phyloP scores from a whole-genome alignment of 2,329 filamentous ascomycete genomes.

The Pseudogymnoascus sp. region DNA sequence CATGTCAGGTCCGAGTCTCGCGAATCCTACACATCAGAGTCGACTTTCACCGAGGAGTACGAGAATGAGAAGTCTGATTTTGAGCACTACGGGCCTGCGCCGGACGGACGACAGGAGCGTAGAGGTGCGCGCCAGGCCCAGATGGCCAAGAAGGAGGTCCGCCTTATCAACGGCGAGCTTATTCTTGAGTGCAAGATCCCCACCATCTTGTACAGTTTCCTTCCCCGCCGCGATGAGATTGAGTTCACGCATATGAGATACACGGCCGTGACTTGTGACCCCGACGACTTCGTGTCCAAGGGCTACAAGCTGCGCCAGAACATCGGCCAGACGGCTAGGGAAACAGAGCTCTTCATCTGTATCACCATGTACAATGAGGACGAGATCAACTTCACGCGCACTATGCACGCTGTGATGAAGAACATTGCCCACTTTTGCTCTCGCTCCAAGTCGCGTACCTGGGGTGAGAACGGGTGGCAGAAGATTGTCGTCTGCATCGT shows the following conservation, averaged over 20 bases:
- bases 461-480: slow-evolving; percentile 96
- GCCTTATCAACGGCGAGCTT: slow-evolving; percentile 93
- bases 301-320: slow-evolving; percentile 92
- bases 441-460: slow-evolving; percentile 83
- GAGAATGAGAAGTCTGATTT: slow-evolving; percentile 44
- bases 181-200: slow-evolving; percentile 99
- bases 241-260: slow-evolving; percentile 99
- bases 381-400: slow-evolving; percentile 91
- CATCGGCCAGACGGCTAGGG: slow-evolving; percentile 72
- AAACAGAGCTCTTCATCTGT: slow-evolving; percentile 94
- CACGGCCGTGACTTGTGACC: slow-evolving; percentile 95
- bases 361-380: slow-evolving; percentile 99
- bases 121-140: slow-evolving; percentile 80
- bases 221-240: slow-evolving; percentile 83
- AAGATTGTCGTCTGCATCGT: slow-evolving; percentile 98
- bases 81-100: slow-evolving; percentile 81
- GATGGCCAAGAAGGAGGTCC: slow-evolving; percentile 88
- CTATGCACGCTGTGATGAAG: slow-evolving; percentile 98
- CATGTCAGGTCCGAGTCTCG: slow-evolving; percentile 21
- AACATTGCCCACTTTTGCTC: slow-evolving; percentile 97
- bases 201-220: slow-evolving; percentile 93
- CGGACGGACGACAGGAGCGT: slow-evolving; percentile 76
- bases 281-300: slow-evolving; percentile 80
- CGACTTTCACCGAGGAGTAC: slow-evolving; percentile 28
- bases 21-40: slow-evolving; percentile 33